These are phyloP conservation scores for Macrophomina pseudophaseolina DNA, from an alignment of 2,329 filamentous ascomycete genomes.

Conservation along the genomic window DNA sequence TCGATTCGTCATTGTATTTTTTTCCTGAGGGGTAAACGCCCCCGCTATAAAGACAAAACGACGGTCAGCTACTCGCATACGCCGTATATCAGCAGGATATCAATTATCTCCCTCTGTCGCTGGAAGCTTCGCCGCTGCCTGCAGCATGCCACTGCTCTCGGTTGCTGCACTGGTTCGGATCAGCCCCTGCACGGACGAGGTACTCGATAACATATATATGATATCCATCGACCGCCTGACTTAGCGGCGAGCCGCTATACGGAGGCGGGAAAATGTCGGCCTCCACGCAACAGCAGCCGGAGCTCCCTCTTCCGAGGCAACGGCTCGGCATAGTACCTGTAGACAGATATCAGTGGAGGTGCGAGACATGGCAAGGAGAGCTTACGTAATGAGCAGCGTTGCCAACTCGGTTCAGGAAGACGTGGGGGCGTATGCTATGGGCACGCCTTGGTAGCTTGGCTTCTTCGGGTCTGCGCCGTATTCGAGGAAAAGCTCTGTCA, in stretches of 20 bases:
- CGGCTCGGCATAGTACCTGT: neutral
- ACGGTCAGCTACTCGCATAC: too few species aligned
- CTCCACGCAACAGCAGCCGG: neutral
- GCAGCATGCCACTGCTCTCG: neutral
- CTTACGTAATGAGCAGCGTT: neutral
- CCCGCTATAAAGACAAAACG: too few species aligned
- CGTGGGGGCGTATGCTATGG: neutral
- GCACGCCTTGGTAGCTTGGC: neutral
- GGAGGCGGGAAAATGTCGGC: neutral
- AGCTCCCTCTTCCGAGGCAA: neutral
- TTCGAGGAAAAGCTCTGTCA: neutral
- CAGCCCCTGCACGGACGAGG: neutral
- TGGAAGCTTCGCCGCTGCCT: conserved; percentile 16
- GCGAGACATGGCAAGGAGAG: neutral
- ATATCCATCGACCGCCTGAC: neutral
- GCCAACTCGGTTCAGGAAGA: neutral
- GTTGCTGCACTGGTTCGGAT: neutral
- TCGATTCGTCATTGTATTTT: too few species aligned
- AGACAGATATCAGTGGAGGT: neutral
- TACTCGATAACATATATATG: neutral
- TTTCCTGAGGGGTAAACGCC: too few species aligned
- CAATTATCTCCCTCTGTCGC: too few species aligned
- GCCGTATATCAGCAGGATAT: too few species aligned
- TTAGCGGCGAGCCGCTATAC: neutral
- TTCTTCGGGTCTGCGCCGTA: neutral